Evolutionary conservation across 805 yeast species (phyloP), one percentile per base, ranked within the genome.

Genomic region (Monosporozyma yasuniensis): DNA sequence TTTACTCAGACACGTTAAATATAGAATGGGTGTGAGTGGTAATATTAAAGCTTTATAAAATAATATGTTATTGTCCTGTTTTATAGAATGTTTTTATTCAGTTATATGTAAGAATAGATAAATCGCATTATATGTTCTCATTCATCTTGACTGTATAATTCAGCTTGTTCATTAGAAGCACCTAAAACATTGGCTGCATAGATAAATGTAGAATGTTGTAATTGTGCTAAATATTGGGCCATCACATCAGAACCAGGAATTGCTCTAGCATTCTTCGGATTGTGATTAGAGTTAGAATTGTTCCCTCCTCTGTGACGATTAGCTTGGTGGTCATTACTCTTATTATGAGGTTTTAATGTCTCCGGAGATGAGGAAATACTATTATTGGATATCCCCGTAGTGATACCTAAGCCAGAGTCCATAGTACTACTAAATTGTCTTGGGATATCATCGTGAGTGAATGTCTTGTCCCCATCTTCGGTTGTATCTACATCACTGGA

Each of bases 221-320:
- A 71, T 61, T 80, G 84, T n/a, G 87, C 85, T 56, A 84, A 70
- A 60, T 83, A 84, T 60, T 83, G 88, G 0, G 87, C 83, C 87
- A 84, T 82, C 11, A 84, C 87, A 56, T 81, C 84, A 0, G 86
- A 80, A 2, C 89, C 88, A 6, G 83, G 73, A 10, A 72, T 65
- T 7, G 66, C 57, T 47, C 54, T 53, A 3, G 49, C 42, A 30
- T 50, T 50, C 35, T 50, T 49, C 3, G 48, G 34, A n/a, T 27
- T 48, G 10, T 14, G 18, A 5, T 38, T 12, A 1, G 37, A 21
- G 9, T 28, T 12, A 5, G 19, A 5, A 19, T 22, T 42, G 12
- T 19, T 42, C 14, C 16, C 44, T 44, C 21, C 19, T 38, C 45
- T 19, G n/a, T 28, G 28, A 23, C 16, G 25, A 5, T 44, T 32